These are phyloP conservation scores for Hypsizygus ulmarius DNA, from an alignment of 1,284 basidiomycete genomes.

Conservation along the genomic window DNA sequence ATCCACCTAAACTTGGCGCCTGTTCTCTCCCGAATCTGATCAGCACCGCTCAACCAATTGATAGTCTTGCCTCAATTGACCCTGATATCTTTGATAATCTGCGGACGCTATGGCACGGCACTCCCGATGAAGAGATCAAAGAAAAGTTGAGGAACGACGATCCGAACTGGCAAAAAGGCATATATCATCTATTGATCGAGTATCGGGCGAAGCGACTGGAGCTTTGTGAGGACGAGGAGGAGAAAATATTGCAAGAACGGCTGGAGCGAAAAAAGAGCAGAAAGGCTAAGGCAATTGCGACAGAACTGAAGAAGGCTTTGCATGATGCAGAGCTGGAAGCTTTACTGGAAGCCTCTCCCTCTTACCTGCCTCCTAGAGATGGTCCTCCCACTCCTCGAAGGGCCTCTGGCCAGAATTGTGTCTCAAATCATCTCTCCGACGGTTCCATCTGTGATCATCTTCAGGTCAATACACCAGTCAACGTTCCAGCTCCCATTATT, in stretches of 20 bases:
- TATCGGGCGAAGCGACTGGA: constrained; percentile 74
- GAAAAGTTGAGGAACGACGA: constrained; percentile 61
- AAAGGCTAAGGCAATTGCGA: constrained; percentile 21
- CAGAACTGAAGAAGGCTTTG: background rate
- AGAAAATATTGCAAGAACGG: constrained; percentile 31
- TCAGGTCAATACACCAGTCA: too few species aligned
- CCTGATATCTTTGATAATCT: constrained; percentile 89
- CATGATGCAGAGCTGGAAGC: constrained; percentile 12
- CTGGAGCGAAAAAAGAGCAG: constrained; percentile 31
- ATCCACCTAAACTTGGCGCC: constrained; percentile 48
- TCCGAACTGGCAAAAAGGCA: constrained; percentile 90
- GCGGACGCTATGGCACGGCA: constrained; percentile 85
- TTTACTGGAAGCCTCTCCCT: constrained; percentile 28
- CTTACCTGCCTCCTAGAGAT: constrained; percentile 48
- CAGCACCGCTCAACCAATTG: constrained; percentile 66
- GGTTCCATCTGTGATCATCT: constrained; percentile 9
- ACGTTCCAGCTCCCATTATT: constrained; percentile 19
- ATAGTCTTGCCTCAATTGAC: constrained; percentile 69
- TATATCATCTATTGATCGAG: constrained; percentile 82
- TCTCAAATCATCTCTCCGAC: constrained; percentile 13
- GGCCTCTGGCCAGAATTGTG: constrained; percentile 32
- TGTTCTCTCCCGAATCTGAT: constrained; percentile 64
- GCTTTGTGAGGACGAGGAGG: constrained; percentile 56
- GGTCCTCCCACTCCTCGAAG: constrained; percentile 61
- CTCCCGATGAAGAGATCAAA: constrained; percentile 69